Percentiles rank a stretch among this genome's conserved stretches.
These are phyloP conservation scores for Ilex paraguariensis DNA, from an alignment of 305 asterid genomes.

Conservation along the genomic window DNA sequence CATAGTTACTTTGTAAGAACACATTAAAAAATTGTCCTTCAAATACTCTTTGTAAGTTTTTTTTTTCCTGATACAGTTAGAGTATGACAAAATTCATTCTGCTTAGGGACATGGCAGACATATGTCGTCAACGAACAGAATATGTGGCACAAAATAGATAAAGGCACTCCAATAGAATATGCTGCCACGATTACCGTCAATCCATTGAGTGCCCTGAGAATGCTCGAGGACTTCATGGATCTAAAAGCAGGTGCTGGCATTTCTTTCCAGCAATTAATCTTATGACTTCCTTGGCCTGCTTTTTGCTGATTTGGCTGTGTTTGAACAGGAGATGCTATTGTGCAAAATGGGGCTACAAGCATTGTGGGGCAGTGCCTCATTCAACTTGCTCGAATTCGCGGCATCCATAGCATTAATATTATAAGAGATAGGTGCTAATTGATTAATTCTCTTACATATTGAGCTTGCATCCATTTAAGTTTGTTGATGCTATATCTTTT, in stretches of 20 bases:
- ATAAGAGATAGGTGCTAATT: slow-evolving; percentile 78
- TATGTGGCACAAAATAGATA: slow-evolving; percentile 77
- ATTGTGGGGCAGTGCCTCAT: slow-evolving; percentile 90
- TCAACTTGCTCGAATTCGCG: slow-evolving; percentile 84
- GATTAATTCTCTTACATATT: not conserved
- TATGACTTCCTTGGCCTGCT: not conserved
- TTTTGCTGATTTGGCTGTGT: slow-evolving; percentile 12
- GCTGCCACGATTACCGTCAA: slow-evolving; percentile 87
- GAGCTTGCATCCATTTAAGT: no score
- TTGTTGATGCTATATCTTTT: not conserved
- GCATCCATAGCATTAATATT: slow-evolving; percentile 68
- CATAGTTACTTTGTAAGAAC: not conserved
- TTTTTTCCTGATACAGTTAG: no score
- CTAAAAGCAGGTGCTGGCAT: slow-evolving; percentile 54
- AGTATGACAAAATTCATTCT: slow-evolving; percentile 2
- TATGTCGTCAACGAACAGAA: slow-evolving; percentile 79
- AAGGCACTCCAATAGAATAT: slow-evolving; percentile 70
- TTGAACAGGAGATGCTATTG: slow-evolving; percentile 71
- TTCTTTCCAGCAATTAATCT: slow-evolving; percentile 8
- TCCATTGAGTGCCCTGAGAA: slow-evolving; percentile 86
- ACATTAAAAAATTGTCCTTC: not conserved
- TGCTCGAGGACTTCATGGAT: slow-evolving; percentile 86
- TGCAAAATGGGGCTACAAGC: slow-evolving; percentile 98
- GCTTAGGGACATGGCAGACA: slow-evolving; percentile 97
- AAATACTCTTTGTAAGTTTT: not conserved